These are phyloP conservation scores for Lupinus albus DNA, from an alignment of 306 rosid species.

Conservation along the genomic window DNA sequence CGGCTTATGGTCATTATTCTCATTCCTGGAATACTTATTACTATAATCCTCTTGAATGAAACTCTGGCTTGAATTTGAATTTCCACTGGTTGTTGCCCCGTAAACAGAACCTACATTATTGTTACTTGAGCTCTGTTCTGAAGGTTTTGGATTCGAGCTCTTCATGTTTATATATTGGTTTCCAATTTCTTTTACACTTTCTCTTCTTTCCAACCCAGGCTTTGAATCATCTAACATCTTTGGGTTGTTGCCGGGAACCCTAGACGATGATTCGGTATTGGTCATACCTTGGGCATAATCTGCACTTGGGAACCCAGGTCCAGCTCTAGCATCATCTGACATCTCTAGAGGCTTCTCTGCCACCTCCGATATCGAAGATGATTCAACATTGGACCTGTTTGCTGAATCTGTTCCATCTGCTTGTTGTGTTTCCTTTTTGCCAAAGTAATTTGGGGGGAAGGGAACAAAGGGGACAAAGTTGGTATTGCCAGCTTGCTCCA, in stretches of 20 bases:
- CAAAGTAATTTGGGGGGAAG: slow-evolving; percentile 89
- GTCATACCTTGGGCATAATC: neutral
- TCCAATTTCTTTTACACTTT: slow-evolving; percentile 29
- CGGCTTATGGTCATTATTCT: slow-evolving; percentile 30
- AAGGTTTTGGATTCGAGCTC: slow-evolving; percentile 40
- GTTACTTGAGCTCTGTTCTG: slow-evolving; percentile 40
- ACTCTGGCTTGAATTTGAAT: slow-evolving; percentile 40
- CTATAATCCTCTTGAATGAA: slow-evolving; percentile 24
- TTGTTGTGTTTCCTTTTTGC: slow-evolving; percentile 59
- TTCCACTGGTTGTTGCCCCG: slow-evolving; percentile 42
- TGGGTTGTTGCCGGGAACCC: slow-evolving; percentile 19
- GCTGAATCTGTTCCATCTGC: slow-evolving; percentile 44
- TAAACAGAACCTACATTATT: slow-evolving; percentile 33
- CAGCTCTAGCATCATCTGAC: slow-evolving; percentile 39
- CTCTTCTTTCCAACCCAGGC: slow-evolving; percentile 19
- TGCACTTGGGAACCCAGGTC: slow-evolving; percentile 10
- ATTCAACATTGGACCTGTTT: slow-evolving; percentile 36
- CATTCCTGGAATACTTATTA: slow-evolving; percentile 26
- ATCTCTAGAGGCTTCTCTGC: slow-evolving; percentile 43
- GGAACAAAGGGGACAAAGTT: slow-evolving; percentile 91
- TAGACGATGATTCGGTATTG: slow-evolving; percentile 40
- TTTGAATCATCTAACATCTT: slow-evolving; percentile 35
- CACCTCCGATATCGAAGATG: slow-evolving; percentile 43
- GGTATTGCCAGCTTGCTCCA: slow-evolving; percentile 67
- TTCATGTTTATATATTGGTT: slow-evolving; percentile 30